Evolutionary conservation across 2,329 filamentous ascomycete species (phyloP), one percentile per base, ranked within the genome.

Genomic region (Hymenoscyphus scutula): DNA sequence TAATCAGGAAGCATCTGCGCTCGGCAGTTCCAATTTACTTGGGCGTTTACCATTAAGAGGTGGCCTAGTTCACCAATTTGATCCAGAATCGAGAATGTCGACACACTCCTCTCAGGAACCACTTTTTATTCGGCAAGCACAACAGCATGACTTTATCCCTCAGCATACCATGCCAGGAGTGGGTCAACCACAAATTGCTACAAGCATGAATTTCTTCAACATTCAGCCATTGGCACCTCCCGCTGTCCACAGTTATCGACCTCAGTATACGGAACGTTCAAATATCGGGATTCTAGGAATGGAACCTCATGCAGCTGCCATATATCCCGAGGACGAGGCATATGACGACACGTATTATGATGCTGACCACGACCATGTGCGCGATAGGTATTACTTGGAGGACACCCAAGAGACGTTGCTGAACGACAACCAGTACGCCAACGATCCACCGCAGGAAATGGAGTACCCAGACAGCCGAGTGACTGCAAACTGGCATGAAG

Each of bases 1-100:
- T 30, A 56, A 13, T n/a, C 32, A 38, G 8, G 23, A 56, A 19
- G 10, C 8, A 2, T 32, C 32, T 34, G 25, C 15, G 17, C 27
- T 38, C 7, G 3, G 37, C 25, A 34, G n/a, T 55, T 19, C 53
- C n/a, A n/a, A 17, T 15, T 19, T 38, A 25, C 29, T 53, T 8
- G 63, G 63, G 6, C 61, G 63, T 19, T 41, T 67, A 19, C 63
- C 64, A 13, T 11, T 62, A 17, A 56, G 61, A 34, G 61, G 60
- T n/a, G 58, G 60, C n/a, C 65, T 58, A 56, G 19, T 13, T 57
- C 34, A 41, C 19, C 51, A 37, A 45, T 27, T n/a, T 10, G 41
- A 32, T 37, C 23, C 34, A 51, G 32, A 51, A 30, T 51, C 25
- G 32, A 56, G 59, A 30, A 41, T 45, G 25, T 37, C 34, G 15